These are phyloP conservation scores for Sideroxylon spinosum DNA, from an alignment of 179 eudicot genomes.

Conservation along the genomic window DNA sequence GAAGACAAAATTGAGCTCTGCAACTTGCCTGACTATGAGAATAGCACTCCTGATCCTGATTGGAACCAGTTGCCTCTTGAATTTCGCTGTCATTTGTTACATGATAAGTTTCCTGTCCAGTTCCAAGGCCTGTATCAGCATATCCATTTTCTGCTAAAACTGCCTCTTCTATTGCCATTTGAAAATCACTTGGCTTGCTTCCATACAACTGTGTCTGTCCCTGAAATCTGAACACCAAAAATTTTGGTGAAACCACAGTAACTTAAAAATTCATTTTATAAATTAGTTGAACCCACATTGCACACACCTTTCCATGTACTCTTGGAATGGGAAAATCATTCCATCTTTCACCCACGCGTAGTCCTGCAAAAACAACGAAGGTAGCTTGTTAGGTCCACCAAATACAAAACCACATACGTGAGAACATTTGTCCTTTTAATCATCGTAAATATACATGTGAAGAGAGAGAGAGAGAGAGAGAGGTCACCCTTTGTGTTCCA, in stretches of 20 bases:
- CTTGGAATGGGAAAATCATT: conserved; percentile 83
- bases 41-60: conserved; percentile 39
- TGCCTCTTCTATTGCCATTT: conserved; percentile 87
- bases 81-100: conserved; percentile 30
- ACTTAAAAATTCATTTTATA: conserved; percentile 1
- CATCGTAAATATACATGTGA: not conserved
- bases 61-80: conserved; percentile 48
- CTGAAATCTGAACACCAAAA: conserved; percentile 57
- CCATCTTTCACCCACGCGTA: conserved; percentile 93
- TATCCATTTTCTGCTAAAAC: conserved; percentile 70
- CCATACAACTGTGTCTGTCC: conserved; percentile 90
- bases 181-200: conserved; percentile 78
- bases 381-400: conserved; percentile 1
- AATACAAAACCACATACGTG: not conserved
- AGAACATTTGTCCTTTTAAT: not conserved
- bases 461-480: not conserved
- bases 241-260: conserved; percentile 12
- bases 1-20: not conserved
- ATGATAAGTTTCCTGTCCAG: conserved; percentile 31
- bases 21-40: conserved; percentile 48
- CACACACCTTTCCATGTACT: conserved; percentile 68
- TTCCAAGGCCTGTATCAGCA: conserved; percentile 33
- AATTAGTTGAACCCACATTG: conserved; percentile 7
- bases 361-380: conserved; percentile 45
- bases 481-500: conserved; percentile 64